A percentile compares a stretch with the other conserved stretches of the same genome.
phyloP scores from a whole-genome alignment of 2,329 filamentous ascomycete genomes.

The Xylariomycetidae sp. region DNA sequence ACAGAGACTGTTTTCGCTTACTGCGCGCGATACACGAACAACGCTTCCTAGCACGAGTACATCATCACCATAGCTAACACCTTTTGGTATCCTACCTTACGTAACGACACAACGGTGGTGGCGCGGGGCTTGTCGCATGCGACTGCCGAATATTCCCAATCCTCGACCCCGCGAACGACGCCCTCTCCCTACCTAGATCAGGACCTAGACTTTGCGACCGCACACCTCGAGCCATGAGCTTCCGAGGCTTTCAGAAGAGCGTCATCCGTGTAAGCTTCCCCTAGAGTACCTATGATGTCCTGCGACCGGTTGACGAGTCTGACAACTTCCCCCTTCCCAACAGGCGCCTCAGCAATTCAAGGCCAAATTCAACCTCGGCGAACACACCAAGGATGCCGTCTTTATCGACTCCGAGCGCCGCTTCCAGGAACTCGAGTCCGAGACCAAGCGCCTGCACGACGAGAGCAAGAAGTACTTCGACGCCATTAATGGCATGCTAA shows the following conservation, averaged over 20 bases:
- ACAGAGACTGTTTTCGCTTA: no score
- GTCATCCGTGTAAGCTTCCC: conserved; percentile 61
- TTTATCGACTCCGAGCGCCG: conserved; percentile 92
- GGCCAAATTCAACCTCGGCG: conserved; percentile 88
- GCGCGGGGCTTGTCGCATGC: no score
- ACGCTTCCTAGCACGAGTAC: no score
- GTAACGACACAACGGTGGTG: no score
- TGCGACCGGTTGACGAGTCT: not conserved
- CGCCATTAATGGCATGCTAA: conserved; percentile 96
- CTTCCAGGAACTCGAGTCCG: conserved; percentile 87
- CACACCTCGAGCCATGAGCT: conserved; percentile 94
- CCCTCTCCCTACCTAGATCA: no score
- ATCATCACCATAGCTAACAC: no score
- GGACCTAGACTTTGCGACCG: conserved; percentile 6
- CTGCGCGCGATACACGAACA: no score
- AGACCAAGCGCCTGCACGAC: conserved; percentile 91
- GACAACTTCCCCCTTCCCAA: conserved; percentile 6
- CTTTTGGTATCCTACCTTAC: no score
- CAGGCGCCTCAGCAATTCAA: conserved; percentile 89
- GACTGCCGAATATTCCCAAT: no score
- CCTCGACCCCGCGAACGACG: no score
- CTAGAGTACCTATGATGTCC: no score
- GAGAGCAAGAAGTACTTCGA: conserved; percentile 97
- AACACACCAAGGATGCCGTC: conserved; percentile 89
- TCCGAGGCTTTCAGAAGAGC: conserved; percentile 92